phyloP scores from a whole-genome alignment of 345 rosid genomes.

The Dovyalis caffra region DNA sequence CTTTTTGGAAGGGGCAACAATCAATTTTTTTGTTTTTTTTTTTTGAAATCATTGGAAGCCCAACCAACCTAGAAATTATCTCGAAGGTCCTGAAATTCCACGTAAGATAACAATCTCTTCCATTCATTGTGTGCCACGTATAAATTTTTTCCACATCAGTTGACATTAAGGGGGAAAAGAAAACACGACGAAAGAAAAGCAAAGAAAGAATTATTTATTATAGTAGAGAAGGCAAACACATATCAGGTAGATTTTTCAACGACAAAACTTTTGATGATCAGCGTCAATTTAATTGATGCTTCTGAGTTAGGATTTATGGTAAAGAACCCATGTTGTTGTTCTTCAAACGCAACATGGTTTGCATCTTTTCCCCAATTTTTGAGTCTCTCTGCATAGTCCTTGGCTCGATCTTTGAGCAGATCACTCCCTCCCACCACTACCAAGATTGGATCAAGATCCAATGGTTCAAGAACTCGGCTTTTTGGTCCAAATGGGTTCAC shows the following conservation, averaged over 20 bases:
- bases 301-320: slow-evolving; percentile 49
- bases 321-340: slow-evolving; percentile 60
- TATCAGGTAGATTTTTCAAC: slow-evolving; percentile 20
- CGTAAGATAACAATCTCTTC: too few relatives aligned
- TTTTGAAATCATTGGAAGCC: too few relatives aligned
- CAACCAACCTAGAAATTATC: too few relatives aligned
- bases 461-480: slow-evolving; percentile 32
- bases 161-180: too few relatives aligned
- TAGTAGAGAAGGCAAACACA: too few relatives aligned
- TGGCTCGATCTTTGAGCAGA: slow-evolving; percentile 46
- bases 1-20: too few relatives aligned
- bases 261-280: slow-evolving; percentile 37
- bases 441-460: slow-evolving; percentile 45
- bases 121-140: too few relatives aligned
- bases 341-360: slow-evolving; percentile 48
- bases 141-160: too few relatives aligned
- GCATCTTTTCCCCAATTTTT: slow-evolving; percentile 42
- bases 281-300: slow-evolving; percentile 42
- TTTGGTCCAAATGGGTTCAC: slow-evolving; percentile 60
- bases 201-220: not conserved
- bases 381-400: slow-evolving; percentile 45
- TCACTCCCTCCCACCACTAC: slow-evolving; percentile 53
- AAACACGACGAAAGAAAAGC: not conserved
- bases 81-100: too few relatives aligned
- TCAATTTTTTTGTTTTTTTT: too few relatives aligned